Evolutionary conservation across 306 rosid genomes (phyloP).

Genomic region (Acacia acuminata): DNA sequence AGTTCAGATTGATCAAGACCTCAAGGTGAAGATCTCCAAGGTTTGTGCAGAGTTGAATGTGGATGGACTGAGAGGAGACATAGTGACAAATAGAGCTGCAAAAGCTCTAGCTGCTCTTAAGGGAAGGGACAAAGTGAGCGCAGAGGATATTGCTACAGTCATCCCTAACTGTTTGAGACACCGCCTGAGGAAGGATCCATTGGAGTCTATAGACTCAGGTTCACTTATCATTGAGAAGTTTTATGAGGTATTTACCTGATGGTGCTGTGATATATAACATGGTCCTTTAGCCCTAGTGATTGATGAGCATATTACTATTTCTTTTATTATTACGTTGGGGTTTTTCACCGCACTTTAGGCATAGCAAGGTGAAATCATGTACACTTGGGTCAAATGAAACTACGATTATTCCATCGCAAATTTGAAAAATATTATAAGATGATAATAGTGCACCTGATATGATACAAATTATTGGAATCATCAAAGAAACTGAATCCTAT

Average conservation of each 20-base stretch:
- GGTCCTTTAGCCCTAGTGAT: slow-evolving; percentile 21
- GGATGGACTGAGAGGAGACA: slow-evolving; percentile 92
- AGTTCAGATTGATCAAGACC: slow-evolving; percentile 72
- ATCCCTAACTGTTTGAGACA: slow-evolving; percentile 93
- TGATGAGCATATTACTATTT: slow-evolving; percentile 33
- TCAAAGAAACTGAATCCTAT: not conserved
- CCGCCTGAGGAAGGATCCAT: slow-evolving; percentile 85
- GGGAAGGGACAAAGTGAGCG: slow-evolving; percentile 68
- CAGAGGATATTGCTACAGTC: slow-evolving; percentile 86
- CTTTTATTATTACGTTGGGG: slow-evolving; percentile 9
- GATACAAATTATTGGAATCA: not conserved
- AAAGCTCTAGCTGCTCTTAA: slow-evolving; percentile 79
- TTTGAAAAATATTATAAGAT: not conserved
- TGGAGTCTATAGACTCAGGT: slow-evolving; percentile 89
- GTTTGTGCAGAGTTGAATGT: slow-evolving; percentile 87
- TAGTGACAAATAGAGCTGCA: slow-evolving; percentile 87
- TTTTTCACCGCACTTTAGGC: slow-evolving; percentile 12
- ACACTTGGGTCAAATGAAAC: not conserved
- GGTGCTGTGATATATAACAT: slow-evolving; percentile 17
- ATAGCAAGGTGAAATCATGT: slow-evolving; percentile 12
- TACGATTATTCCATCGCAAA: not conserved
- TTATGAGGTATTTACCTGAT: slow-evolving; percentile 78
- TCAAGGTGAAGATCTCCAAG: slow-evolving; percentile 79
- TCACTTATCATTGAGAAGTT: slow-evolving; percentile 82
- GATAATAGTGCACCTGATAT: not conserved